Evolutionary conservation across 352 stramenopile species (phyloP), one percentile per base, ranked within the genome.

Genomic region (Aphanomyces euteiches): DNA sequence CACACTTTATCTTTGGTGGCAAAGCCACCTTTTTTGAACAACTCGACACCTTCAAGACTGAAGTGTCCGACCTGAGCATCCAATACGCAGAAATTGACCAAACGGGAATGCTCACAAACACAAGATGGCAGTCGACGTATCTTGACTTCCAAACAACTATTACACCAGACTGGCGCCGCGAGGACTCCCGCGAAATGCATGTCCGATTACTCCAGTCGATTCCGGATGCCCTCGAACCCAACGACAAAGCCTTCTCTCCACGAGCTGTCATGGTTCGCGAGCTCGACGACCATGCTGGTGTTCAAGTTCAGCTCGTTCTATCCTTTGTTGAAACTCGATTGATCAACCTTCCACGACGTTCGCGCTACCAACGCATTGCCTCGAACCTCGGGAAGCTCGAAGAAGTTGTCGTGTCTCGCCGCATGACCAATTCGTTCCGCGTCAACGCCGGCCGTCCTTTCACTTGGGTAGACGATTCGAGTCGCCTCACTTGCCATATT

Each of bases 121-220:
- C 80, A 60, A 78, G 82, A 13, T 79, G 79, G 21, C 84, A 88
- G 5, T 86, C 84, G 57, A 90, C 82, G 39, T 75, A 90, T 34
- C 56, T 92, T 40, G 85, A 92, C 77, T 92, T 90, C 72, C 81
- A 90, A 57, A 89, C 83, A 40, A 76, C 89, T 21, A 66, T 92
- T 58, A 78, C 90, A 40, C 88, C 89, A 57, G 85, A 92, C 73
- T 92, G 85, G 85, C 37, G 81, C 85, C 45, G 74, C 59, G 45
- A 45, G 68, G 4, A 73, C 73, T 12, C 84, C 80, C 12, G 7
- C 36, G 64, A 70, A 39, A 92, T 92, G 84, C 89, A 87, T 63
- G 80, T 92, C 53, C 83, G 84, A 34, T 74, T 80, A 21, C 60
- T 92, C 61, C 84, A 90, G 68, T 45, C 85, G 75, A 54, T 80